These are phyloP conservation scores for Cercospora sp. DNA, from an alignment of 2,329 filamentous ascomycete species.

Conservation along the genomic window DNA sequence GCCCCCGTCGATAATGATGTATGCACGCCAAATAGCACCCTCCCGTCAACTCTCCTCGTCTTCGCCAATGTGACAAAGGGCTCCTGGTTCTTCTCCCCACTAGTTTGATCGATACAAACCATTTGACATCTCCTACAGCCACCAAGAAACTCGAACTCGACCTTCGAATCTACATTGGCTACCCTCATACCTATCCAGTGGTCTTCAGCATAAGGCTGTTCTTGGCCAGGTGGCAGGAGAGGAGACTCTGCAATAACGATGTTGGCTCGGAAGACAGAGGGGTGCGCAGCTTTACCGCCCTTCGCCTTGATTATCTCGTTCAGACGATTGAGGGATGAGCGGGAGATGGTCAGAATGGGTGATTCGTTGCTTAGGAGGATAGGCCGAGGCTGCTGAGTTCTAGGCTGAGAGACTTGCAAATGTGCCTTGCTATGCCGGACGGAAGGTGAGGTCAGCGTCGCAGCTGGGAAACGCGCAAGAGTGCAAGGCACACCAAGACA, in stretches of 20 bases:
- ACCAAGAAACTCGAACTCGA: constrained; percentile 71
- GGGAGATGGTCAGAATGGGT: constrained; percentile 81
- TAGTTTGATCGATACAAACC: constrained; percentile 90
- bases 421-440: constrained; percentile 72
- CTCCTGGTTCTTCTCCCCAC: constrained; percentile 74
- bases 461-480: constrained; percentile 76
- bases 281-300: constrained; percentile 65
- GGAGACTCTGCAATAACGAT: constrained; percentile 66
- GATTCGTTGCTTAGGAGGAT: constrained; percentile 91
- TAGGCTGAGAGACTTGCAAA: constrained; percentile 48
- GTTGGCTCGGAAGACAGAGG: constrained; percentile 84
- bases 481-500: constrained; percentile 77
- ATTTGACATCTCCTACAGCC: constrained; percentile 90
- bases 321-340: constrained; percentile 73
- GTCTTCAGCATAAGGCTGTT: constrained; percentile 76
- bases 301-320: constrained; percentile 69
- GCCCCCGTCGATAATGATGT: constrained; percentile 32
- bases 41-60: constrained; percentile 78
- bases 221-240: constrained; percentile 45
- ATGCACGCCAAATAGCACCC: constrained; percentile 88
- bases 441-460: constrained; percentile 55
- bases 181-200: constrained; percentile 55
- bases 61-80: constrained; percentile 87
- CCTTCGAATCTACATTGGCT: constrained; percentile 31
- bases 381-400: constrained; percentile 42